A percentile compares a stretch with the other conserved stretches of the same genome.
Evolutionary conservation across 2,329 filamentous ascomycete species (phyloP).

Genomic region (Hypoxylon sp.): DNA sequence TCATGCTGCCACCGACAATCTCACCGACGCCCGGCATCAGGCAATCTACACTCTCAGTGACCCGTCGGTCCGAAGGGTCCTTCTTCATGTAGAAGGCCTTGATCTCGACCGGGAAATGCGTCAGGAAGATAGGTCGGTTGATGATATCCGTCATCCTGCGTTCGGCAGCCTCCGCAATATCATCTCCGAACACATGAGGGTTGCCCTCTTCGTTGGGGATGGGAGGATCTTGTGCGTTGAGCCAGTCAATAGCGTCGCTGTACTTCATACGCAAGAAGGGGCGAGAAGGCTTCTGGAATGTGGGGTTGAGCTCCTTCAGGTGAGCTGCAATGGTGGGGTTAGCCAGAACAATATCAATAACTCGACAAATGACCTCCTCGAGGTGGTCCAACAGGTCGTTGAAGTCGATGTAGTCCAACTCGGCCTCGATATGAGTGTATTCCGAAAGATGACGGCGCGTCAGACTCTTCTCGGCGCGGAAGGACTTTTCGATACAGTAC

Average conservation of each 20-base stretch:
- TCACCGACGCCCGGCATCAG: conserved; percentile 95
- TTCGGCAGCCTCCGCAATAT: conserved; percentile 98
- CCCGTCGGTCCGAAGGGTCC: conserved; percentile 81
- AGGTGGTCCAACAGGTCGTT: conserved; percentile 89
- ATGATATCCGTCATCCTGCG: conserved; percentile 97
- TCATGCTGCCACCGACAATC: conserved; percentile 97
- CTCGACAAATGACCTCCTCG: conserved; percentile 87
- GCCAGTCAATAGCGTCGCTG: conserved; percentile 93
- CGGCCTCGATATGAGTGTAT: conserved; percentile 96
- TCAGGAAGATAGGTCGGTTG: conserved; percentile 94
- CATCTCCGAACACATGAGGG: conserved; percentile 92
- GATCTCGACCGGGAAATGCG: conserved; percentile 96
- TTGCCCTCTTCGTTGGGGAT: conserved; percentile 95
- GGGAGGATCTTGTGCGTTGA: conserved; percentile 81
- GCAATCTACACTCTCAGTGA: conserved; percentile 92
- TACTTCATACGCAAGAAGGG: conserved; percentile 98
- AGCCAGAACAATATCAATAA: conserved; percentile 82
- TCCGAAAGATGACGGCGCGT: conserved; percentile 95
- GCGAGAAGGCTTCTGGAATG: conserved; percentile 83
- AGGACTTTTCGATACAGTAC: conserved; percentile 98
- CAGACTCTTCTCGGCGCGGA: conserved; percentile 96
- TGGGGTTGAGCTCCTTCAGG: conserved; percentile 91
- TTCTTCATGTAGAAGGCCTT: conserved; percentile 99
- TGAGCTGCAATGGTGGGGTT: conserved; percentile 80
- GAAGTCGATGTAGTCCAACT: conserved; percentile 96